Percentiles rank a stretch among this genome's conserved stretches.
These are phyloP conservation scores for Beauveria varroae DNA, from an alignment of 2,329 filamentous ascomycete species.

Conservation along the genomic window DNA sequence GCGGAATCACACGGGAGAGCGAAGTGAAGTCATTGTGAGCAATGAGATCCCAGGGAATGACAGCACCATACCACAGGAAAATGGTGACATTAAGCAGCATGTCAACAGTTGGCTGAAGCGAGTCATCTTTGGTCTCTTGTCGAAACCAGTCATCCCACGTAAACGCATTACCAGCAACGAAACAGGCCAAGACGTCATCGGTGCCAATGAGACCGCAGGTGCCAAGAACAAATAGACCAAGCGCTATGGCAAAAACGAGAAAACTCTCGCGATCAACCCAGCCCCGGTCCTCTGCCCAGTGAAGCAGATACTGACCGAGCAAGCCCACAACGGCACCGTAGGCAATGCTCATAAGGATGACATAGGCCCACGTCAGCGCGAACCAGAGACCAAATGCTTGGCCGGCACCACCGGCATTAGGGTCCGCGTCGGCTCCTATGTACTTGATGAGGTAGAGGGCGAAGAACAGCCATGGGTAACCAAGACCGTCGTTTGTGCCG, in stretches of 20 bases:
- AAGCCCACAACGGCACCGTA: constrained; percentile 76
- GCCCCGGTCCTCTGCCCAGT: constrained; percentile 73
- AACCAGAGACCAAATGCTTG: constrained; percentile 76
- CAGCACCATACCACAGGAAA: constrained; percentile 86
- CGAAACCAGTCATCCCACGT: constrained; percentile 96
- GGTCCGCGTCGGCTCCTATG: constrained; percentile 48
- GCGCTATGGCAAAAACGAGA: constrained; percentile 74
- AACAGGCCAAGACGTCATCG: constrained; percentile 86
- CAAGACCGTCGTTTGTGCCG: constrained; percentile 81
- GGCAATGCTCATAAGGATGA: constrained; percentile 66
- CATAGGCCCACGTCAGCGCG: constrained; percentile 77
- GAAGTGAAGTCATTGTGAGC: constrained; percentile 59
- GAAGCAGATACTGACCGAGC: constrained; percentile 72
- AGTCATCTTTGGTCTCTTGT: constrained; percentile 80
- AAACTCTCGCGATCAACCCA: constrained; percentile 86
- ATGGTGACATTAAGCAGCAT: constrained; percentile 86
- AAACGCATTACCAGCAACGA: constrained; percentile 84
- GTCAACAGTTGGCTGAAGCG: constrained; percentile 87
- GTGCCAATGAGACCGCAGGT: constrained; percentile 82
- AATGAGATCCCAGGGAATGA: constrained; percentile 74
- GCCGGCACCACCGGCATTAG: constrained; percentile 44
- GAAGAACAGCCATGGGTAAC: constrained; percentile 83
- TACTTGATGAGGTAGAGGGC: constrained; percentile 80
- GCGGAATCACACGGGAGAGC: constrained; percentile 61
- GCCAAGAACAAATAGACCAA: constrained; percentile 80